Evolutionary conservation across 2,329 filamentous ascomycete genomes (phyloP).

Genomic region (Phaeoacremonium minimum): DNA sequence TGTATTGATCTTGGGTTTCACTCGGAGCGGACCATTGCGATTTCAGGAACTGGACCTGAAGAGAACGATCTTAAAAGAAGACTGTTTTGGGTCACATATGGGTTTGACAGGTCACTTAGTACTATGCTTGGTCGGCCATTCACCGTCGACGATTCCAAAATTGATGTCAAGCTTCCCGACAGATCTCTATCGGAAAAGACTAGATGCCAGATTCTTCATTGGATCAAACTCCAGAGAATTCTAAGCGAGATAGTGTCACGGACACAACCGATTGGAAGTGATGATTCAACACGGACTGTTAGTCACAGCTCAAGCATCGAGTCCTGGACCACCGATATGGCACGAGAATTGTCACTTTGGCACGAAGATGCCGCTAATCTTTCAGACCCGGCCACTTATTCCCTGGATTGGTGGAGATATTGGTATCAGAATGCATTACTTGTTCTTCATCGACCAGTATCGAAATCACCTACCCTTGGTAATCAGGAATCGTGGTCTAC

Average conservation of each 20-base stretch:
- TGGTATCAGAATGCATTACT: conserved; percentile 16
- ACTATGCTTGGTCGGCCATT: conserved; percentile 17
- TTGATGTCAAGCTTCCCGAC: conserved; percentile 12
- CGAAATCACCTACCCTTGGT: conserved; percentile 7
- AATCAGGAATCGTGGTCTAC: conserved; percentile 5
- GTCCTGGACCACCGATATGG: conserved; percentile 8
- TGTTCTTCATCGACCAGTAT: conserved; percentile 13
- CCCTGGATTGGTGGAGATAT: conserved; percentile 14
- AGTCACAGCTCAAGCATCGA: conserved; percentile 1
- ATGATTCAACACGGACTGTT: too few species aligned
- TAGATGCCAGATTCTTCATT: conserved; percentile 12
- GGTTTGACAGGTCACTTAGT: conserved; percentile 15
- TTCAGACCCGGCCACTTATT: conserved; percentile 4
- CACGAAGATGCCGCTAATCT: conserved; percentile 1
- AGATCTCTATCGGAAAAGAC: conserved; percentile 4
- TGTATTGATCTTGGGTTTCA: conserved; percentile 17
- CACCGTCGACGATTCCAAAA: conserved; percentile 14
- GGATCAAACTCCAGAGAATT: conserved; percentile 14
- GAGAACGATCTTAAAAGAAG: conserved; percentile 12
- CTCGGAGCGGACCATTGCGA: conserved; percentile 11
- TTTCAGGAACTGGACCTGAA: neutral
- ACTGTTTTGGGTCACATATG: conserved; percentile 18
- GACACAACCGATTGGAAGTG: too few species aligned
- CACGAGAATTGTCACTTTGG: neutral
- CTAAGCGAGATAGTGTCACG: conserved; percentile 13